Evolutionary conservation across 2,329 filamentous ascomycete species (phyloP).

Genomic region (Cercospora sp.): DNA sequence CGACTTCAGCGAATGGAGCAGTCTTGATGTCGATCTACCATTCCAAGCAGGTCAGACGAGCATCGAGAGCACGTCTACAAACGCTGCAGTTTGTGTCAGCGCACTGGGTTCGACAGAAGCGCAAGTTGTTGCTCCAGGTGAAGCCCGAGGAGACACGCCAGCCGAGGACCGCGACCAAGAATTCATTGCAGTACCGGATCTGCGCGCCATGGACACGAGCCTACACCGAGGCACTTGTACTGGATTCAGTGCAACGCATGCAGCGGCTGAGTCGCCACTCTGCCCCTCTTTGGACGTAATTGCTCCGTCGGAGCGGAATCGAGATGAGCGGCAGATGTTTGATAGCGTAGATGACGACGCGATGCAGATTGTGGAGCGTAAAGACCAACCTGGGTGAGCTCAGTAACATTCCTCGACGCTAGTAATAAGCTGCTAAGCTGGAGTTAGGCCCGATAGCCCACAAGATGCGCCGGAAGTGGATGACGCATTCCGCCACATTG

Average conservation of each 20-base stretch:
- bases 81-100: too few species aligned
- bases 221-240: background rate
- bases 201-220: background rate
- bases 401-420: background rate
- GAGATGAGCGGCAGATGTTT: background rate
- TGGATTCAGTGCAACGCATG: background rate
- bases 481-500: background rate
- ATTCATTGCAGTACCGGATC: background rate
- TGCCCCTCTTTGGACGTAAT: background rate
- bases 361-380: background rate
- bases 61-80: too few species aligned
- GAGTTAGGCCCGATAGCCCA: background rate
- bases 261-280: background rate
- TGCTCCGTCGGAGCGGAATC: background rate
- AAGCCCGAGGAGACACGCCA: background rate
- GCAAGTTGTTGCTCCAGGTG: background rate
- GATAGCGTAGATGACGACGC: background rate
- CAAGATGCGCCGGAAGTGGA: background rate
- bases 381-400: background rate
- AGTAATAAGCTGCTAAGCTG: background rate
- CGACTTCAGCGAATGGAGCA: too few species aligned
- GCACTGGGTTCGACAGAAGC: background rate
- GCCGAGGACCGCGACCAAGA: background rate
- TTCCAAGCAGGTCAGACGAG: too few species aligned
- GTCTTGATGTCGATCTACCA: too few species aligned